A percentile compares a stretch with the other conserved stretches of the same genome.
Conservation (phyloP, 805 yeast genomes). For the Ogataea polymorpha region DNA sequence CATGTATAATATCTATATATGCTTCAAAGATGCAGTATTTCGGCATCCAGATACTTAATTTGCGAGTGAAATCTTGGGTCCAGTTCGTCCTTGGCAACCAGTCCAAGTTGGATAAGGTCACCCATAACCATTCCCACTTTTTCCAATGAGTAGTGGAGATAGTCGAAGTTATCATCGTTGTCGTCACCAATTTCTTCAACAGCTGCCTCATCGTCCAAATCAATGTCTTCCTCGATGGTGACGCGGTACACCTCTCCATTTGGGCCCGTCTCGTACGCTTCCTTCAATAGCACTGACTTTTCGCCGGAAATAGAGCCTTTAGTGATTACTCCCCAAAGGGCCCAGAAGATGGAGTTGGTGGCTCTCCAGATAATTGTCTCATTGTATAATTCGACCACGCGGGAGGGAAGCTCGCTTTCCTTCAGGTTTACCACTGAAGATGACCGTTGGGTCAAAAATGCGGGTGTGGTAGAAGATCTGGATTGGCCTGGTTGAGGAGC, state of each 20-base stretch:
- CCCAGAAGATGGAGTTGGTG: constrained; percentile 76
- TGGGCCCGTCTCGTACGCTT: constrained; percentile 46
- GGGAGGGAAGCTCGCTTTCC: constrained; percentile 30
- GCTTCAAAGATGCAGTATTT: constrained; percentile 18
- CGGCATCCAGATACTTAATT: constrained; percentile 43
- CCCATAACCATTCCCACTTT: constrained; percentile 73
- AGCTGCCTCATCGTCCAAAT: constrained; percentile 27
- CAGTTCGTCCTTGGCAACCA: constrained; percentile 37
- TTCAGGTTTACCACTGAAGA: constrained; percentile 36
- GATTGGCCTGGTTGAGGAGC: constrained; percentile 11
- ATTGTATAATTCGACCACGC: constrained; percentile 51
- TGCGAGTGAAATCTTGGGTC: constrained; percentile 31
- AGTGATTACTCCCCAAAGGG: constrained; percentile 81
- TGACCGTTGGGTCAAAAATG: constrained; percentile 23
- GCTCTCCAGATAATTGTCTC: constrained; percentile 79
- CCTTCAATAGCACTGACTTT: not conserved
- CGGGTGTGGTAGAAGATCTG: constrained; percentile 9
- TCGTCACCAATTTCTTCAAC: constrained; percentile 29
- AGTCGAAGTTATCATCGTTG: constrained; percentile 67
- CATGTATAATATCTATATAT: constrained; percentile 1
- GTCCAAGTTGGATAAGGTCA: constrained; percentile 62
- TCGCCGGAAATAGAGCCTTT: constrained; percentile 22
- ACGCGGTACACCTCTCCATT: constrained; percentile 48
- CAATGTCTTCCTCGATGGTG: constrained; percentile 28
- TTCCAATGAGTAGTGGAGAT: constrained; percentile 68